Conservation (phyloP, 257 asterid genomes). For the Handroanthus guayacan region DNA sequence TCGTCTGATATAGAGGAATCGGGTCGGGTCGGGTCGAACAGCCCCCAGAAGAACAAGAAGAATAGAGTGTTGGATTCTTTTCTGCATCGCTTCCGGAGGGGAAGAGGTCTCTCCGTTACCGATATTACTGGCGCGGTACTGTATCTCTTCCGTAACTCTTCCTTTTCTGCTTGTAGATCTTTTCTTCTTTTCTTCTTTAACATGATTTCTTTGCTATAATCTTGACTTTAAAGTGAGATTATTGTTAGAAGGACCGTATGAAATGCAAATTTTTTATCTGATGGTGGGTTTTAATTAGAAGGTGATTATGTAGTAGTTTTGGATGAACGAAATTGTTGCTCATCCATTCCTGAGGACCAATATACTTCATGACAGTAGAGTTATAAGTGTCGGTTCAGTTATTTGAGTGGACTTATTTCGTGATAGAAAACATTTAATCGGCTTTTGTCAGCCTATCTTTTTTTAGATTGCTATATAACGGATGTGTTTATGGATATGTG, state of each 20-base stretch:
- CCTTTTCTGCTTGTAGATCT: neutral
- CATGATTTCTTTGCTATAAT: neutral
- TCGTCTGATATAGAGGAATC: constrained; percentile 75
- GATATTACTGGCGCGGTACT: constrained; percentile 85
- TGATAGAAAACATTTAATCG: neutral
- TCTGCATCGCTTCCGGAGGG: constrained; percentile 67
- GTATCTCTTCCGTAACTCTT: no score
- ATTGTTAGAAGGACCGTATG: neutral
- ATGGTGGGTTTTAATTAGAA: neutral
- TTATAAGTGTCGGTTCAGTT: neutral
- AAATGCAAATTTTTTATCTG: neutral
- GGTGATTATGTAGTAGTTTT: neutral
- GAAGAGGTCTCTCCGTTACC: constrained; percentile 75
- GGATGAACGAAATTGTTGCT: neutral
- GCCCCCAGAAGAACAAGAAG: constrained; percentile 51
- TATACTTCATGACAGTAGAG: no score
- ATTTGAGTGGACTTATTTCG: neutral
- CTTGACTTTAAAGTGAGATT: neutral
- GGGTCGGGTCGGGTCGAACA: constrained; percentile 43
- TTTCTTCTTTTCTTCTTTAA: neutral
- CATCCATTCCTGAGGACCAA: no score
- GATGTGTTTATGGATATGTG: neutral
- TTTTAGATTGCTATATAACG: neutral
- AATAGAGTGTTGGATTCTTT: constrained; percentile 51
- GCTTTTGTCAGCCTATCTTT: neutral